Percentiles rank a stretch among this genome's conserved stretches.
Evolutionary conservation across 2,329 filamentous ascomycete species (phyloP).

Genomic region (Xylaria sp.): DNA sequence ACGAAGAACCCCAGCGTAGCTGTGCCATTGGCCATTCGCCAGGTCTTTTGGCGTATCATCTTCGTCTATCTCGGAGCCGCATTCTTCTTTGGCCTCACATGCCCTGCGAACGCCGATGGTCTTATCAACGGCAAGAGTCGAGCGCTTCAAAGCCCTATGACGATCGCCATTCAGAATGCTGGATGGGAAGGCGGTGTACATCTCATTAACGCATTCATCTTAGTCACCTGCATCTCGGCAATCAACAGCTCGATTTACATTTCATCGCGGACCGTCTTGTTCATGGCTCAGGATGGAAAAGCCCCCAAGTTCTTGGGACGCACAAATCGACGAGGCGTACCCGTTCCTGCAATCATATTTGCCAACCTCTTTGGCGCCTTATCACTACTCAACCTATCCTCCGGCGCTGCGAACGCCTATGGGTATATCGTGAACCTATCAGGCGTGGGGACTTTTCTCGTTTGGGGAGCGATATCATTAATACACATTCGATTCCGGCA

Average conservation of each 20-base stretch:
- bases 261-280: conserved; percentile 77
- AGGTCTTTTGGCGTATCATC: conserved; percentile 70
- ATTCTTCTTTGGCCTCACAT: conserved; percentile 80
- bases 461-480: conserved; percentile 77
- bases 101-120: conserved; percentile 73
- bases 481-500: conserved; percentile 77
- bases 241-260: conserved; percentile 84
- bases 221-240: conserved; percentile 77
- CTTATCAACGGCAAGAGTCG: conserved; percentile 71
- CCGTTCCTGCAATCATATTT: conserved; percentile 70
- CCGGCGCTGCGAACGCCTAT: conserved; percentile 73
- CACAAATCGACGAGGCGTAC: conserved; percentile 72
- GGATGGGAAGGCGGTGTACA: conserved; percentile 79
- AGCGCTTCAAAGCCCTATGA: conserved; percentile 78
- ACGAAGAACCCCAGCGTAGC: conserved; percentile 67
- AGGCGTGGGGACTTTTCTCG: conserved; percentile 76
- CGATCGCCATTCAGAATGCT: conserved; percentile 77
- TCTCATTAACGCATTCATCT: conserved; percentile 81
- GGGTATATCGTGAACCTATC: conserved; percentile 76
- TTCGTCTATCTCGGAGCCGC: conserved; percentile 76
- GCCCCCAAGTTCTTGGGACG: conserved; percentile 76
- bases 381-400: conserved; percentile 80
- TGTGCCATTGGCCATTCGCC: conserved; percentile 68
- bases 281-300: conserved; percentile 78
- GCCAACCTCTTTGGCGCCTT: conserved; percentile 77